Evolutionary conservation across 2,329 filamentous ascomycete genomes (phyloP).

Genomic region (Talaromyces funiculosus): DNA sequence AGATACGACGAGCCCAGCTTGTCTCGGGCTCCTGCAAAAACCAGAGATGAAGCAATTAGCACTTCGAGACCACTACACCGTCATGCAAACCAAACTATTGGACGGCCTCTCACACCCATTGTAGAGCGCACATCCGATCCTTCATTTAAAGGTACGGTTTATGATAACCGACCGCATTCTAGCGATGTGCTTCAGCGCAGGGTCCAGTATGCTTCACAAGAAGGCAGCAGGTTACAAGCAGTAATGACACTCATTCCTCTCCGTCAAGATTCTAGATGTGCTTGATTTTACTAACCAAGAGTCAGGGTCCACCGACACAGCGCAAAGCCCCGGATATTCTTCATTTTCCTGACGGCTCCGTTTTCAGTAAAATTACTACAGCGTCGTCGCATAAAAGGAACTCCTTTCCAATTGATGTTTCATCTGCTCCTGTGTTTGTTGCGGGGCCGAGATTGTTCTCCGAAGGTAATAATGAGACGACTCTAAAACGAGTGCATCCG

Average conservation of each 20-base stretch:
- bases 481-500: constrained; percentile 17
- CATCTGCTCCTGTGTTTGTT: constrained; percentile 29
- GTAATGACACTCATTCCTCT: constrained; percentile 1
- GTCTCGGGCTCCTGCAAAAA: not conserved
- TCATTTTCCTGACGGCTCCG: constrained; percentile 19
- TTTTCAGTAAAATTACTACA: constrained; percentile 20
- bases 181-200: not conserved
- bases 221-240: not conserved
- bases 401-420: constrained; percentile 16
- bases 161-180: constrained; percentile 4
- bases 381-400: constrained; percentile 18
- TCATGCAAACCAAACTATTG: not conserved
- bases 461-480: constrained; percentile 13
- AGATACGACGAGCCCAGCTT: not conserved
- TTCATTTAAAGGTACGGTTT: not conserved
- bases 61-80: not conserved
- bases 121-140: not conserved
- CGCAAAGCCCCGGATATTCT: constrained; percentile 20
- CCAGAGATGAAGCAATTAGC: not conserved
- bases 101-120: constrained; percentile 3
- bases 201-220: not conserved
- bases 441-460: constrained; percentile 23
- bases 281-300: constrained; percentile 16
- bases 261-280: not conserved
- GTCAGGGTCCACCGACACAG: constrained; percentile 18